Evolutionary conservation across 805 yeast genomes (phyloP), one percentile per base, ranked within the genome.

Genomic region (Saturnispora mendoncae): DNA sequence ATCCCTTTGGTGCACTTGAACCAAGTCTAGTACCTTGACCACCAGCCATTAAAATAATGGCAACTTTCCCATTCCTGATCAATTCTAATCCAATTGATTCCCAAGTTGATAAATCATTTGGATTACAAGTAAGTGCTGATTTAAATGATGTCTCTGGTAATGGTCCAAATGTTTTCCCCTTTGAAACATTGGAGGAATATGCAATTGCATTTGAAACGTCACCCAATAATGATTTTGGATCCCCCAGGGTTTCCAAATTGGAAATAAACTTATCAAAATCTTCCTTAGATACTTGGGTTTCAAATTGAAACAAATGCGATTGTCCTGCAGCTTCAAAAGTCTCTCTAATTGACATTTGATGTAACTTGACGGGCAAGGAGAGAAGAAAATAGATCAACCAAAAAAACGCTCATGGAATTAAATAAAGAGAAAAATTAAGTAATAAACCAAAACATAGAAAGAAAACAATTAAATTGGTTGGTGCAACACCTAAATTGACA

Each of bases 11-110:
- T 20, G 67, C 76, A 4, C 78, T 66, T 1, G 95, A 86, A 1
- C 98, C 98, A 41, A 92, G 68, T 47, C 99, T 72, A 6, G 97
- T 84, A 25, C 99, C 99, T 62, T 92, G 98, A 38, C 99, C 99
- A 43, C 99, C 99, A 10, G 99, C 97, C 84, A 92, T 81, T 39
- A 92, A 68, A 33, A 92, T 69, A 4, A 92, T 90, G 26, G 86
- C 98, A 19, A 90, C 97, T 54, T 82, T 75, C 48, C 80, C 80
- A 12, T 67, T 60, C 14, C 74, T 60, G 41, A 92, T 80, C 24
- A 90, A 83, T 20, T 75, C 65, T 14, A 80, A 60, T 12, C 98
- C 99, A 12, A 51, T 33, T 4, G 46, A 49, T 32, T 60, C 48
- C 54, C 71, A 61, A 8, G 46, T 44, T 6, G 55, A 45, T 21